A percentile compares a stretch with the other conserved stretches of the same genome.
phyloP scores from a whole-genome alignment of 1,139 yeast species.

The Taphrina betulina region DNA sequence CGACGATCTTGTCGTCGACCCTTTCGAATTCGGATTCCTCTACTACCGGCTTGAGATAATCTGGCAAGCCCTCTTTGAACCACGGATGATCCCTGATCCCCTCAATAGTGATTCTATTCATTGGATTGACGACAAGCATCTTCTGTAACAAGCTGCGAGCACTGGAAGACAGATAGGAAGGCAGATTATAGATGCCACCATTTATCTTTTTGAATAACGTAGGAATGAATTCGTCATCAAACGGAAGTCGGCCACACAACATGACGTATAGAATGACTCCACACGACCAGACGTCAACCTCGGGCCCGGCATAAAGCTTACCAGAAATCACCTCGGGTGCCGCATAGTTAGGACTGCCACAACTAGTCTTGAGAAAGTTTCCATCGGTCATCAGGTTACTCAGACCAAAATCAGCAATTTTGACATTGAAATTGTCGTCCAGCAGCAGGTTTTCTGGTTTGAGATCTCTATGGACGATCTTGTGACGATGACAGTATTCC shows the following conservation, averaged over 20 bases:
- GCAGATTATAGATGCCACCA: slow-evolving; percentile 91
- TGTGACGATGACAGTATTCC: slow-evolving; percentile 95
- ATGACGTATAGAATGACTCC: slow-evolving; percentile 93
- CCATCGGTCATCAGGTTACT: slow-evolving; percentile 92
- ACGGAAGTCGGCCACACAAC: slow-evolving; percentile 97
- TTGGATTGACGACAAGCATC: slow-evolving; percentile 95
- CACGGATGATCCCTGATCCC: slow-evolving; percentile 95
- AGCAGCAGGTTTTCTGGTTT: slow-evolving; percentile 91
- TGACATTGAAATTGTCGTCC: slow-evolving; percentile 84
- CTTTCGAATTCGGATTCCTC: slow-evolving; percentile 43
- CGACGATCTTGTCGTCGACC: slow-evolving; percentile 73
- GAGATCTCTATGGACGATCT: slow-evolving; percentile 94
- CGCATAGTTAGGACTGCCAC: slow-evolving; percentile 98
- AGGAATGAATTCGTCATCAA: slow-evolving; percentile 96
- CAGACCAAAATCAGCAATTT: slow-evolving; percentile 99
- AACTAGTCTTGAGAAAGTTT: slow-evolving; percentile 83
- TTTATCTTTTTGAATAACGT: slow-evolving; percentile 91
- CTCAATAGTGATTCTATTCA: slow-evolving; percentile 89
- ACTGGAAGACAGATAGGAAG: slow-evolving; percentile 82
- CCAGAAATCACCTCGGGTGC: slow-evolving; percentile 98
- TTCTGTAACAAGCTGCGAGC: slow-evolving; percentile 82
- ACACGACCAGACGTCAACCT: slow-evolving; percentile 97
- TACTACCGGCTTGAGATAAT: slow-evolving; percentile 69
- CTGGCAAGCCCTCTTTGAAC: slow-evolving; percentile 83
- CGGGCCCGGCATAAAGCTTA: slow-evolving; percentile 95